Evolutionary conservation across 257 asterid genomes (phyloP), one percentile per base, ranked within the genome.

Genomic region (Verbena officinalis): DNA sequence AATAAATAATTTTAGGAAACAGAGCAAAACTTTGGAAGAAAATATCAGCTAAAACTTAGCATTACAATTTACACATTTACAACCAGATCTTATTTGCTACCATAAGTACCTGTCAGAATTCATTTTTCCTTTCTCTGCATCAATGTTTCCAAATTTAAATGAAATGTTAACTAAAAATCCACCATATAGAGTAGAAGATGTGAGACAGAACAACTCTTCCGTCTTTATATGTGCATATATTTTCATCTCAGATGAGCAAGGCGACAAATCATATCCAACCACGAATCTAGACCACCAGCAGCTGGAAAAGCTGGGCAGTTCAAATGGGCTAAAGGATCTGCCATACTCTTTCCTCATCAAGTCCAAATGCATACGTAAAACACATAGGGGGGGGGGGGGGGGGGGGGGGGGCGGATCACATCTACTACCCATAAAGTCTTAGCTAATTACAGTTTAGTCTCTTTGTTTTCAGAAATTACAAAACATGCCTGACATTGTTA

Each of bases 241-340:
- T 31, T 39, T 12, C n/a, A n/a, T n/a, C 36, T 80, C 81, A 79
- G 81, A 75, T 75, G 81, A 69, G 84, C 67, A 73, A 79, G 81
- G 84, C 68, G 66, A n/a, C n/a, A 30, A 50, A 23, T 79, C 77
- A 73, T 75, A 58, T 72, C 77, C 77, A 39, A 60, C 65, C 73
- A 19, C 34, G 30, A 20, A 15, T 27, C 54, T 36, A n/a, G 70
- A 79, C 67, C 31, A 62, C 74, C 79, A 13, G 52, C 81, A 61
- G 75, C 73, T 13, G 16, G 9, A n/a, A 59, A 46, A 62, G 76
- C 75, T 45, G 81, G 75, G 84, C 77, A 72, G 27, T 79, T 46
- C 52, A 51, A 39, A 56, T 7, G 22, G 67, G 79, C 77, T 30
- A 21, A 50, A 36, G 73, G 77, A 79, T 75, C 79, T n/a, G 61